Evolutionary conservation across 495 filamentous ascomycete species (phyloP).

Genomic region (Penicillium cinerascens): DNA sequence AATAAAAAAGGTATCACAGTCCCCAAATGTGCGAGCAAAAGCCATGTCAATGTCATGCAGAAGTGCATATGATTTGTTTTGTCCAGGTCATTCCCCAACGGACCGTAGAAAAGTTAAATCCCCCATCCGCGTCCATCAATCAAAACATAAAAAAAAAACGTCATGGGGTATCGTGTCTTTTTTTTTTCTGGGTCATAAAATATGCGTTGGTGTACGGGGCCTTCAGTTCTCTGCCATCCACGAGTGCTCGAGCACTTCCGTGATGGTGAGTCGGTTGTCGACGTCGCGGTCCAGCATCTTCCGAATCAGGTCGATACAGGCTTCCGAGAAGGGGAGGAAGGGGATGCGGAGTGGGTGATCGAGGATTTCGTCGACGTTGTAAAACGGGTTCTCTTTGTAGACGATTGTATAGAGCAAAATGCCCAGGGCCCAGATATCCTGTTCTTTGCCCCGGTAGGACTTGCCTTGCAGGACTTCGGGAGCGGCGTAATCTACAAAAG

Average conservation of each 20-base stretch:
- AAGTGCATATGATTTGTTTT: neutral
- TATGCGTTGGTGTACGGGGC: neutral
- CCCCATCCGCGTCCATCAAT: constrained; percentile 13
- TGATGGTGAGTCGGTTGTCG: constrained; percentile 72
- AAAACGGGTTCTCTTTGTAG: constrained; percentile 99
- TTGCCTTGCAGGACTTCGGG: constrained; percentile 93
- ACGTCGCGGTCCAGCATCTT: constrained; percentile 91
- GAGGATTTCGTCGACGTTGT: constrained; percentile 98
- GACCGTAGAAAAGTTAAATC: constrained; percentile 1
- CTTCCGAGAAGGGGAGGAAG: constrained; percentile 79
- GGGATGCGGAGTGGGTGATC: constrained; percentile 92
- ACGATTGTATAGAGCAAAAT: constrained; percentile 97
- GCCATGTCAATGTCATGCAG: neutral
- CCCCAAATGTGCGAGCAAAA: neutral
- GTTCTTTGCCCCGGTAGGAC: constrained; percentile 92
- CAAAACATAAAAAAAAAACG: constrained; percentile 26
- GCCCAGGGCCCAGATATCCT: constrained; percentile 98
- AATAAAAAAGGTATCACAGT: neutral
- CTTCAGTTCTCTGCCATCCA: constrained; percentile 54
- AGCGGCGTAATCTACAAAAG: constrained; percentile 85
- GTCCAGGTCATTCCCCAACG: neutral
- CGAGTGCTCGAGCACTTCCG: constrained; percentile 77
- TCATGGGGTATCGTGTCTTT: constrained; percentile 32
- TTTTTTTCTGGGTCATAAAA: constrained; percentile 18
- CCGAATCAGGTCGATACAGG: constrained; percentile 84